Evolutionary conservation across 1,139 yeast genomes (phyloP).

Genomic region (Kluyveromyces sp.): DNA sequence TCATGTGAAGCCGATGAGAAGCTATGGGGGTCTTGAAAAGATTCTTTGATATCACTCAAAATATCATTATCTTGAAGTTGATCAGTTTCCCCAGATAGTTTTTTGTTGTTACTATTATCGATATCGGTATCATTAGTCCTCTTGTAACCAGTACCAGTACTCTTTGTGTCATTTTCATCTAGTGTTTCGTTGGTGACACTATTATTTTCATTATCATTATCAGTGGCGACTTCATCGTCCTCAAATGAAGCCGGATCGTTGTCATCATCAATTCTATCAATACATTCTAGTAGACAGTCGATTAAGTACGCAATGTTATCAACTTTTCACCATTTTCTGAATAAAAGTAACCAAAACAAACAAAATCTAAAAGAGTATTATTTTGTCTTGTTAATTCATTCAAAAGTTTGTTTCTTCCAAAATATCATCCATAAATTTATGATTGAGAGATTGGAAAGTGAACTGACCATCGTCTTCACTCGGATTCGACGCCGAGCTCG

Average conservation of each 20-base stretch:
- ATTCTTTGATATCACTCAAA: neutral
- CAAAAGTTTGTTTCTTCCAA: conserved; percentile 52
- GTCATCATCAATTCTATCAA: conserved; percentile 13
- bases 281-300: conserved; percentile 19
- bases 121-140: neutral
- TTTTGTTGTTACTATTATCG: neutral
- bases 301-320: conserved; percentile 36
- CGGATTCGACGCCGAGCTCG: conserved; percentile 6
- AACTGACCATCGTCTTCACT: conserved; percentile 12
- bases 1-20: conserved; percentile 8
- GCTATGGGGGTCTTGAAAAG: neutral
- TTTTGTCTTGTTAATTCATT: conserved; percentile 43
- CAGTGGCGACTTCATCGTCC: conserved; percentile 5
- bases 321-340: conserved; percentile 24
- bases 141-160: neutral
- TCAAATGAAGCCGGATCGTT: neutral
- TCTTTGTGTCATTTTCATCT: conserved; percentile 9
- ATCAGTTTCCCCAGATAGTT: conserved; percentile 3
- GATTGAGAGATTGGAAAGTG: conserved; percentile 41
- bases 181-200: conserved; percentile 7
- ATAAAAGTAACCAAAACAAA: conserved; percentile 35
- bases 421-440: conserved; percentile 57
- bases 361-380: conserved; percentile 43
- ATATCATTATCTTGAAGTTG: conserved; percentile 1
- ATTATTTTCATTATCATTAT: conserved; percentile 4